These are phyloP conservation scores for Hypoxylon rickii DNA, from an alignment of 495 filamentous ascomycete genomes.

Conservation along the genomic window DNA sequence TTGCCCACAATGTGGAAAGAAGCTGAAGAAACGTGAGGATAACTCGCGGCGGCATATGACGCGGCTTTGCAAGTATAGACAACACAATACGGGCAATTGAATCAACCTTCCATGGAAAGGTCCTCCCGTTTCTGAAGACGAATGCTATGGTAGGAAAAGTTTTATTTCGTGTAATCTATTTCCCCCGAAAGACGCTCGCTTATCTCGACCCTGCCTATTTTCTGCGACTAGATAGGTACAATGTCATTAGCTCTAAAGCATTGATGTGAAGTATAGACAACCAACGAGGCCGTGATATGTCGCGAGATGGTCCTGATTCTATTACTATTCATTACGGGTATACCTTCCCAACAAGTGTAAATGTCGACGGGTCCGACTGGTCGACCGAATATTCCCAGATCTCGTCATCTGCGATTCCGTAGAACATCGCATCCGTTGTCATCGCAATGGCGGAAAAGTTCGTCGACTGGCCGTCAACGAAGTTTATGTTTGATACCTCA, in stretches of 20 bases:
- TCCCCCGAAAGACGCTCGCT: no score
- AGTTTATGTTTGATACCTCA: slow-evolving; percentile 13
- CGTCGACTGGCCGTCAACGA: slow-evolving; percentile 22
- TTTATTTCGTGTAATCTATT: no score
- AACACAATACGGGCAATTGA: not conserved
- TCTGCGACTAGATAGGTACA: no score
- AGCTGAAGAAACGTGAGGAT: slow-evolving; percentile 5
- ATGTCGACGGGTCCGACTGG: slow-evolving; percentile 17
- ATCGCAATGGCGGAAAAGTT: slow-evolving; percentile 31
- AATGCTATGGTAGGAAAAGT: no score
- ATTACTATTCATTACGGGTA: slow-evolving; percentile 11
- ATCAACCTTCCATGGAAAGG: no score
- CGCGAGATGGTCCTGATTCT: not conserved
- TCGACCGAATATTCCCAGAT: slow-evolving; percentile 31
- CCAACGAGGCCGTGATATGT: no score
- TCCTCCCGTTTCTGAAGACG: no score
- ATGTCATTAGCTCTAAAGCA: no score
- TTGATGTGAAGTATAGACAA: no score
- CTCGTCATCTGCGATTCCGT: slow-evolving; percentile 30
- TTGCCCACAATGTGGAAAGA: slow-evolving; percentile 9
- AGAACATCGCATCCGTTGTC: slow-evolving; percentile 30
- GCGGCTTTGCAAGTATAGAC: slow-evolving; percentile 4
- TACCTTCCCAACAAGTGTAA: slow-evolving; percentile 25
- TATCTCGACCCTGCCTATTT: no score
- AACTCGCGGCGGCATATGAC: slow-evolving; percentile 20